A percentile compares a stretch with the other conserved stretches of the same genome.
Evolutionary conservation across 345 rosid genomes (phyloP).

Genomic region (Firmiana major): DNA sequence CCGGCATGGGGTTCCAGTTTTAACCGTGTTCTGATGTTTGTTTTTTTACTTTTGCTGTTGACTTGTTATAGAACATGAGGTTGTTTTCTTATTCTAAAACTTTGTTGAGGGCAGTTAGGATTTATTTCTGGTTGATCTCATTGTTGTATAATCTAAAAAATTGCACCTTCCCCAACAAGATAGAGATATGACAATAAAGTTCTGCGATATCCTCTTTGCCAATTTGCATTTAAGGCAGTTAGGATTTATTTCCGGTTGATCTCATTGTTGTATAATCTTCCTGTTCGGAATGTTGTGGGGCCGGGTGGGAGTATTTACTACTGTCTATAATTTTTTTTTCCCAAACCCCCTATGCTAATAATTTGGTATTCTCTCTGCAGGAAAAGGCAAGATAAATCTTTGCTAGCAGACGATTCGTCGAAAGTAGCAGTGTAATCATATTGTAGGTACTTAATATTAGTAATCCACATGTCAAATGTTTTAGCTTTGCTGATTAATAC

Average conservation of each 20-base stretch:
- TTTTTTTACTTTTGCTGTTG: background rate
- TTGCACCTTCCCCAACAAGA: background rate
- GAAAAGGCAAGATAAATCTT: constrained; percentile 21
- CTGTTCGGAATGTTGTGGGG: background rate
- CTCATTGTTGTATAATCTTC: background rate
- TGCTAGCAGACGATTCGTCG: background rate
- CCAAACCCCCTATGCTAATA: background rate
- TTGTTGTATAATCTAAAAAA: background rate
- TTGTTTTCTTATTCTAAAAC: background rate
- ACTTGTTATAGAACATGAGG: background rate
- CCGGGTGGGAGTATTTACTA: too few relatives aligned
- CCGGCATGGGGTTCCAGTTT: background rate
- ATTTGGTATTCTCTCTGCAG: constrained; percentile 19
- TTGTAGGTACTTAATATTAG: background rate
- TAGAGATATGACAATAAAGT: background rate
- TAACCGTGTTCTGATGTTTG: background rate
- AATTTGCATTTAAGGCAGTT: background rate
- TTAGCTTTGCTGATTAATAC: background rate
- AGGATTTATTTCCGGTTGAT: background rate
- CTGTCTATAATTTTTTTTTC: too few relatives aligned
- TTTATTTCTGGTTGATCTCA: background rate
- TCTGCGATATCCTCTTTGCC: background rate
- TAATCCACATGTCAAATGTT: too few relatives aligned
- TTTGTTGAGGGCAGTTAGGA: background rate
- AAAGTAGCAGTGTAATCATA: background rate